These are phyloP conservation scores for Tylopilus sp. DNA, from an alignment of 1,284 basidiomycete species.

Conservation along the genomic window DNA sequence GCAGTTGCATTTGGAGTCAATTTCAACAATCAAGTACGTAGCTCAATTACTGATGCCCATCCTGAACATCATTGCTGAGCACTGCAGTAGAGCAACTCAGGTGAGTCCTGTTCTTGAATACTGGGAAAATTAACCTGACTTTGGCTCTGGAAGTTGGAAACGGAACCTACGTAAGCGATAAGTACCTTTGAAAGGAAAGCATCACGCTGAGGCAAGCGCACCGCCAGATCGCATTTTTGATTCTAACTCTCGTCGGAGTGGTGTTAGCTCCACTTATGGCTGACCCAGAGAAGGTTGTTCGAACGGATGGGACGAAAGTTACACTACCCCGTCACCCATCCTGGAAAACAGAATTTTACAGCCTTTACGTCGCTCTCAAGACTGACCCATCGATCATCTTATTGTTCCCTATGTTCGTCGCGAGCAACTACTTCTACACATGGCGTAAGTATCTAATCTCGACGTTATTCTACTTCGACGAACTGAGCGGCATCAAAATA, in stretches of 20 bases:
- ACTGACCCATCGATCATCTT: slow-evolving; percentile 57
- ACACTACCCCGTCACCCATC: slow-evolving; percentile 57
- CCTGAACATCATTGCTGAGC: neutral
- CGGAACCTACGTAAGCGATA: slow-evolving; percentile 54
- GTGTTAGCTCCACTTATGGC: slow-evolving; percentile 64
- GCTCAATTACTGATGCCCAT: neutral
- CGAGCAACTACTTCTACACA: slow-evolving; percentile 72
- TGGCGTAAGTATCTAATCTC: slow-evolving; percentile 26
- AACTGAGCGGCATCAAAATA: slow-evolving; percentile 2
- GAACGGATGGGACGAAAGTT: slow-evolving; percentile 71
- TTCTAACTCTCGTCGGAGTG: slow-evolving; percentile 65
- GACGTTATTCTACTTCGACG: neutral
- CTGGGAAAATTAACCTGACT: slow-evolving; percentile 2
- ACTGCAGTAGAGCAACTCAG: slow-evolving; percentile 18
- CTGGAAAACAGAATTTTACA: slow-evolving; percentile 58
- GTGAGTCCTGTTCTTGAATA: slow-evolving; percentile 17
- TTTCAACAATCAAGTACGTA: slow-evolving; percentile 44
- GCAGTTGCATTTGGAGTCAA: slow-evolving; percentile 61
- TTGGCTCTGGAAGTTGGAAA: slow-evolving; percentile 43
- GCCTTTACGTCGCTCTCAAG: slow-evolving; percentile 49
- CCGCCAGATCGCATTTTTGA: slow-evolving; percentile 64
- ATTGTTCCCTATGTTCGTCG: slow-evolving; percentile 67
- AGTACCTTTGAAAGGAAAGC: neutral
- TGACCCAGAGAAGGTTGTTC: slow-evolving; percentile 62
- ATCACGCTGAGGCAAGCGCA: neutral